These are phyloP conservation scores for Phialocephala sp. DNA, from an alignment of 2,329 filamentous ascomycete species.

Conservation along the genomic window DNA sequence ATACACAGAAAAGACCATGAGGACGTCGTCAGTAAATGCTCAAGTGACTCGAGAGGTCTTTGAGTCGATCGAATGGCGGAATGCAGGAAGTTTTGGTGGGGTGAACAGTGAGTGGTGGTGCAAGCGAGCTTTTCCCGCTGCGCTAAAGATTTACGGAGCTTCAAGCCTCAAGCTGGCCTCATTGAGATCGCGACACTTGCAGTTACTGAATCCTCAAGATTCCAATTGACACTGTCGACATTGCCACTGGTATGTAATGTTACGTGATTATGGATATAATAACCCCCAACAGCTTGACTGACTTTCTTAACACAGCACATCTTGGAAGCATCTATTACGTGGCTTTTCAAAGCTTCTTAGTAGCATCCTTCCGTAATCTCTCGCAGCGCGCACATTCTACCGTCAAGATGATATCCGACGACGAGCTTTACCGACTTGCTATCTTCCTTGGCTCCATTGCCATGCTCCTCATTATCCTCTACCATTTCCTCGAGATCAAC, in stretches of 20 bases:
- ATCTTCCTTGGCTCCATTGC: constrained; percentile 89
- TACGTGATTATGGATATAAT: neutral
- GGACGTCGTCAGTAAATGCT: constrained; percentile 22
- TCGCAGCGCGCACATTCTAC: neutral
- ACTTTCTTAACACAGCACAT: constrained; percentile 4
- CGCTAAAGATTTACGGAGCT: constrained; percentile 22
- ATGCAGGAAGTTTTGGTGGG: constrained; percentile 34
- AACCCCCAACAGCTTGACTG: neutral
- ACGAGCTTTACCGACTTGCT: constrained; percentile 87
- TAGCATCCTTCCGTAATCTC: neutral
- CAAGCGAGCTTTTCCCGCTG: constrained; percentile 32
- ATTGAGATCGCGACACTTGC: constrained; percentile 26
- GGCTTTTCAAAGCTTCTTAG: constrained; percentile 21
- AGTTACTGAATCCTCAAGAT: neutral
- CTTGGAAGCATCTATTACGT: constrained; percentile 1
- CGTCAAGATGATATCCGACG: constrained; percentile 89
- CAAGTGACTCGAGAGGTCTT: constrained; percentile 23
- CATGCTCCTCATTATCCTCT: constrained; percentile 91
- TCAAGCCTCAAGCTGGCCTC: constrained; percentile 44
- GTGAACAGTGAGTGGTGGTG: constrained; percentile 32
- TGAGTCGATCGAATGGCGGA: constrained; percentile 25
- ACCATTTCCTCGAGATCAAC: constrained; percentile 97
- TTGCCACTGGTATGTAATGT: neutral
- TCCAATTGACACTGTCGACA: neutral
- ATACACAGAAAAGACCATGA: constrained; percentile 41